A percentile compares a stretch with the other conserved stretches of the same genome.
phyloP scores from a whole-genome alignment of 768 basidiomycete genomes.

The Phlegmacium glaucopus region DNA sequence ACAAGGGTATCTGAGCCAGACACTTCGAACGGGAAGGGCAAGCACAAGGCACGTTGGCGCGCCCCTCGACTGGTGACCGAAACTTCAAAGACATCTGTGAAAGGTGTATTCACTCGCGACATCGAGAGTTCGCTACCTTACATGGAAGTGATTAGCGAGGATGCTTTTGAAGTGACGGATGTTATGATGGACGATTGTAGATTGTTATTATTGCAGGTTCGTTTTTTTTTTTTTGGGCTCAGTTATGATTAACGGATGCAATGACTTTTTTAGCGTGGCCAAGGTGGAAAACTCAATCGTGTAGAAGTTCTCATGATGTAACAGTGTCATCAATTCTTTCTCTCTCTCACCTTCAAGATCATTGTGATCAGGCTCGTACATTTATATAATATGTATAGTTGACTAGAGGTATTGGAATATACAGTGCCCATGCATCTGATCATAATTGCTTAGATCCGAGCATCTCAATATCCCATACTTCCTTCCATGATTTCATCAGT shows the following conservation, averaged over 20 bases:
- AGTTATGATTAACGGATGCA: constrained; percentile 1
- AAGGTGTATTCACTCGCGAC: constrained; percentile 44
- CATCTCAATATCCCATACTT: too few species aligned
- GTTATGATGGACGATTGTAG: constrained; percentile 57
- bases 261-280: constrained; percentile 31
- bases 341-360: not conserved
- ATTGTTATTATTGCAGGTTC: constrained; percentile 45
- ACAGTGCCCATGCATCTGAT: too few species aligned
- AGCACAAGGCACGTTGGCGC: constrained; percentile 21
- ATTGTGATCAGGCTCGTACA: not conserved
- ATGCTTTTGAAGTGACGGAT: constrained; percentile 47
- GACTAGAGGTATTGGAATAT: not conserved
- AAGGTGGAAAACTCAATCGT: constrained; percentile 32
- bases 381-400: constrained; percentile 10
- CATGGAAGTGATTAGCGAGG: constrained; percentile 46
- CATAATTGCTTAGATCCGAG: too few species aligned
- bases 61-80: constrained; percentile 35
- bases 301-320: constrained; percentile 47
- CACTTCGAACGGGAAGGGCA: constrained; percentile 25
- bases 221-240: constrained; percentile 11
- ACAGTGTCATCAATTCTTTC: not conserved
- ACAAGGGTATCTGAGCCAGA: constrained; percentile 9
- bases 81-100: constrained; percentile 38
- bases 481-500: too few species aligned
- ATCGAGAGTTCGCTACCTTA: constrained; percentile 49